Evolutionary conservation across 805 yeast species (phyloP), one percentile per base, ranked within the genome.

Genomic region (Cyberlindnera xishuangbannaensis): DNA sequence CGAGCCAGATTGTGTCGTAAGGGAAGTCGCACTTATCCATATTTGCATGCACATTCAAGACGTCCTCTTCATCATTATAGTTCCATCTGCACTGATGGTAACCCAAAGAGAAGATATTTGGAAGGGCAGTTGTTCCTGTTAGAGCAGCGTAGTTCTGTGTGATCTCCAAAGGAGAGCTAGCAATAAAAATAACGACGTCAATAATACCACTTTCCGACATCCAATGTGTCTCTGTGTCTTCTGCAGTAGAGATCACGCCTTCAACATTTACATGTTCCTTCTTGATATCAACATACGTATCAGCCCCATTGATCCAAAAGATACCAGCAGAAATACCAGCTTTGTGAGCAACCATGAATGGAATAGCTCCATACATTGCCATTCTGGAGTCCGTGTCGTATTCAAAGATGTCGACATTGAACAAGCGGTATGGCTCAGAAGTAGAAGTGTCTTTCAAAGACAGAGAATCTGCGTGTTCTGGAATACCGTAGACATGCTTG

Each of bases 1-100:
- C 97, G 25, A 92, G 69, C 98, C 98, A 92, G 32, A 92, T 82
- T 11, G 82, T 76, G 55, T 92, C 98, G 53, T 78, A 83, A 2
- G 97, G 97, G 37, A 92, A 76, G 27, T 65, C 71, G 47, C 73
- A 54, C 39, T 70, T 64, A 55, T 90, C 97, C 70, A 92, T 80
- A 36, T 74, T 68, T 2, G 65, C 54, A 43, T 72, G 71, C 11
- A 92, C 81, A 7, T 67, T 75, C n/a, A 86, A 58, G 1, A 92
- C 90, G 58, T 92, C 98, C 9, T 68, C 67, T 51, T 84, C 88
- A 47, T 83, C 88, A 53, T 85, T 84, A 61, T 92, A 92, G 56
- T 92, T 92, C 98, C 98, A 92, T 51, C 97, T 72, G 53, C 96
- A 90, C 59, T 92, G 98, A 53, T 92, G 97, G 53, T 92, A 85